Conservation (phyloP, 108 stramenopile genomes). For the Phaeodactylum tricornutum region DNA sequence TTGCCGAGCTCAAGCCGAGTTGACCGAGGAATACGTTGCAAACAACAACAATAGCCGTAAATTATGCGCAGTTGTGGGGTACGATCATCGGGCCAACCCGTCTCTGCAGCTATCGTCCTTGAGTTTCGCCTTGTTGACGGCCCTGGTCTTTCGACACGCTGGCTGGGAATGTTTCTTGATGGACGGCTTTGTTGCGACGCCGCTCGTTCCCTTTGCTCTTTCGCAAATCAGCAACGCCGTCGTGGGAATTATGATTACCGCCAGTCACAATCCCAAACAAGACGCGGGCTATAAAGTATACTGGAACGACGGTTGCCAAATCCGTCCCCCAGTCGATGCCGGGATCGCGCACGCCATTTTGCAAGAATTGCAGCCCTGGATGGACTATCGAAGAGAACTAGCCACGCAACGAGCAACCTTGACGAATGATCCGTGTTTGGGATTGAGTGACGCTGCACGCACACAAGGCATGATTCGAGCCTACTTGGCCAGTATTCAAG, state of each 20-base stretch:
- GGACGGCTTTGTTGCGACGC: constrained; percentile 82
- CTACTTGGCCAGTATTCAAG: constrained; percentile 54
- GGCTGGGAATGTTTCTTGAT: constrained; percentile 79
- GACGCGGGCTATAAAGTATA: constrained; percentile 98
- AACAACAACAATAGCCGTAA: background rate
- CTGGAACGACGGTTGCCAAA: constrained; percentile 92
- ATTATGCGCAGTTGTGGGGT: constrained; percentile 70
- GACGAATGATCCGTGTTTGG: constrained; percentile 39
- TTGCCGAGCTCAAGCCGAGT: too few relatives aligned
- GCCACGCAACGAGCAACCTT: constrained; percentile 8
- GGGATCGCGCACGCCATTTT: constrained; percentile 78
- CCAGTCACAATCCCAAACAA: constrained; percentile 95
- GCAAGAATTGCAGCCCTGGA: constrained; percentile 83
- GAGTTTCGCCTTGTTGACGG: constrained; percentile 81
- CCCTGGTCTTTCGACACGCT: constrained; percentile 66
- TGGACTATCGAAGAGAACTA: constrained; percentile 49
- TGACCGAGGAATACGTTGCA: constrained; percentile 14
- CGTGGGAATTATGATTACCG: constrained; percentile 97
- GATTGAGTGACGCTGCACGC: constrained; percentile 14
- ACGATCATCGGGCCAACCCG: constrained; percentile 80
- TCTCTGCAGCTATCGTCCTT: constrained; percentile 59
- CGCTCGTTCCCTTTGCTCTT: constrained; percentile 76
- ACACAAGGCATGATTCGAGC: constrained; percentile 23
- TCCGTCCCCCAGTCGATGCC: constrained; percentile 84
- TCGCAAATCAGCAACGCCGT: constrained; percentile 24